These are phyloP conservation scores for Tardiomyces blankii DNA, from an alignment of 1,139 yeast species.

Conservation along the genomic window DNA sequence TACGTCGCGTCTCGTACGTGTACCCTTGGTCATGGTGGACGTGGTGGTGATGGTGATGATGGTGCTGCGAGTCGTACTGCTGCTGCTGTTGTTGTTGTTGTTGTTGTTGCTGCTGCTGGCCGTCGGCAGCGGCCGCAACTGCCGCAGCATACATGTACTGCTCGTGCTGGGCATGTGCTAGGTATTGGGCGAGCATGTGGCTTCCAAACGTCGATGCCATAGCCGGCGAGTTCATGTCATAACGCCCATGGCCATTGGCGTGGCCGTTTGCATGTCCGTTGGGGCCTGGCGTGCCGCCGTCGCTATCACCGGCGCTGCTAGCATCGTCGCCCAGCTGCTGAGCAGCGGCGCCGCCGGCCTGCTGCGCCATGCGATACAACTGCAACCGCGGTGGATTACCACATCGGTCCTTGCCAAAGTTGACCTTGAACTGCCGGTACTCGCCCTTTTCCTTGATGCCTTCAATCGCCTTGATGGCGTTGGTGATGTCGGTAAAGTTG, in stretches of 20 bases:
- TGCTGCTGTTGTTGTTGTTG: not conserved
- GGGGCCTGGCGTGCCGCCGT: not conserved
- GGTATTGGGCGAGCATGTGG: slow-evolving; percentile 67
- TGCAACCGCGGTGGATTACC: slow-evolving; percentile 54
- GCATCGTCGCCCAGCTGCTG: slow-evolving; percentile 1
- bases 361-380: slow-evolving; percentile 4
- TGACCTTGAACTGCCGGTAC: slow-evolving; percentile 49
- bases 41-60: slow-evolving; percentile 5
- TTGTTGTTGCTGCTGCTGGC: not conserved
- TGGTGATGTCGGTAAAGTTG: slow-evolving; percentile 77
- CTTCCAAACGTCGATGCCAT: slow-evolving; percentile 37
- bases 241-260: not conserved
- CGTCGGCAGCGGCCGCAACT: slow-evolving; percentile 31
- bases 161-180: slow-evolving; percentile 60
- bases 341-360: not conserved
- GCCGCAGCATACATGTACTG: slow-evolving; percentile 46
- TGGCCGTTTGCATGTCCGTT: slow-evolving; percentile 1
- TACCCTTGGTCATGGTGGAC: slow-evolving; percentile 3
- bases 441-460: slow-evolving; percentile 42
- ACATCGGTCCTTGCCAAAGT: slow-evolving; percentile 91
- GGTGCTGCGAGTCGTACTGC: not conserved
- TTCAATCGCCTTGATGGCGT: slow-evolving; percentile 78
- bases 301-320: slow-evolving; percentile 2
- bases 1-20: not conserved
- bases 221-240: not conserved